Evolutionary conservation across 2,329 filamentous ascomycete species (phyloP).

Genomic region (Pseudogymnoascus destructans): DNA sequence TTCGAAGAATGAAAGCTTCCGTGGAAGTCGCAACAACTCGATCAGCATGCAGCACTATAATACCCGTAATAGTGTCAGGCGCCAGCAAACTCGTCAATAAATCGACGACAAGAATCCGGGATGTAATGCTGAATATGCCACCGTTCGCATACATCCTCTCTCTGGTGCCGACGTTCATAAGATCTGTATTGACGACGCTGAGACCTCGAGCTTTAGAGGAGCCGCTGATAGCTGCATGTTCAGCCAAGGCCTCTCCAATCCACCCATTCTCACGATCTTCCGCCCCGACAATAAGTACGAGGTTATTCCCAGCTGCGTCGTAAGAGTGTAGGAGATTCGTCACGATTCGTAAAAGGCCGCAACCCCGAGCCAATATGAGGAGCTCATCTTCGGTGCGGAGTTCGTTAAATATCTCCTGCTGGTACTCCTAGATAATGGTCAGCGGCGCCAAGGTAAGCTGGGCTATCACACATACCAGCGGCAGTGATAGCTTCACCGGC

Average conservation of each 20-base stretch:
- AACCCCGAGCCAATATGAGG: slow-evolving; percentile 77
- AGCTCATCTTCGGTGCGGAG: slow-evolving; percentile 85
- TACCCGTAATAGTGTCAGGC: slow-evolving; percentile 71
- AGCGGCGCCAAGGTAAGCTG: slow-evolving; percentile 6
- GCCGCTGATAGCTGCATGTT: slow-evolving; percentile 85
- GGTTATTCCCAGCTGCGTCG: slow-evolving; percentile 87
- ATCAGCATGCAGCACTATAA: slow-evolving; percentile 82
- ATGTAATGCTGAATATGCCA: slow-evolving; percentile 91
- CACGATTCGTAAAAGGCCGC: slow-evolving; percentile 81
- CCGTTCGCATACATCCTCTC: slow-evolving; percentile 86
- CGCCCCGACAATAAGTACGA: slow-evolving; percentile 79
- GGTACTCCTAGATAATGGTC: slow-evolving; percentile 52
- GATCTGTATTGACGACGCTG: slow-evolving; percentile 86
- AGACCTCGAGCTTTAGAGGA: slow-evolving; percentile 71
- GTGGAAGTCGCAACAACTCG: slow-evolving; percentile 72
- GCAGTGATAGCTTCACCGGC: slow-evolving; percentile 71
- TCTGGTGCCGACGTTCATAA: slow-evolving; percentile 71
- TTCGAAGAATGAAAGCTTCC: slow-evolving; percentile 88
- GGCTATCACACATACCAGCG: slow-evolving; percentile 39
- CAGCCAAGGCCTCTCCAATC: slow-evolving; percentile 91
- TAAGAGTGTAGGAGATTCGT: slow-evolving; percentile 96
- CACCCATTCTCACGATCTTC: slow-evolving; percentile 90
- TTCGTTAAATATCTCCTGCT: slow-evolving; percentile 89
- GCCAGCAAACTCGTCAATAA: slow-evolving; percentile 72
- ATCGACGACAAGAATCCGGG: slow-evolving; percentile 87